Evolutionary conservation across 169 alveolate species (phyloP).

Genomic region (Eimeria maxima): DNA sequence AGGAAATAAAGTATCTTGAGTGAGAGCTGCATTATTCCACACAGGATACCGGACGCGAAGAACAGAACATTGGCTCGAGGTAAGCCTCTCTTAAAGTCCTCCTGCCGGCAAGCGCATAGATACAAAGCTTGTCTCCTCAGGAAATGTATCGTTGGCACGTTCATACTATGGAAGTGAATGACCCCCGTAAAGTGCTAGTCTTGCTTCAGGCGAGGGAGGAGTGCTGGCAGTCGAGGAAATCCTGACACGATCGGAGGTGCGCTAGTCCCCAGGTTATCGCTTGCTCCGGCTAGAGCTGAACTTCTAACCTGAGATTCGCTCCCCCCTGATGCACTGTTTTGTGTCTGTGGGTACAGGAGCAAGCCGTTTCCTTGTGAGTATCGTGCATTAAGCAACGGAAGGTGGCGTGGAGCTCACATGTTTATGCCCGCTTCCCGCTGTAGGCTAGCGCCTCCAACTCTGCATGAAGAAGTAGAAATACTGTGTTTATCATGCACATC

Average conservation of each 20-base stretch:
- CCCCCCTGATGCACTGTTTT: slow-evolving; percentile 18
- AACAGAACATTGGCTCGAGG: slow-evolving; percentile 29
- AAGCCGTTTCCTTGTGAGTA: slow-evolving; percentile 53
- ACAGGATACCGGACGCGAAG: slow-evolving; percentile 48
- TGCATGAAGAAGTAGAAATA: not conserved
- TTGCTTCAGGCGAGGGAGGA: slow-evolving; percentile 49
- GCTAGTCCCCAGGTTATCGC: not conserved
- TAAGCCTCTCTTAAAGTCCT: not conserved
- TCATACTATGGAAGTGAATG: not conserved
- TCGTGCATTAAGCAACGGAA: not conserved
- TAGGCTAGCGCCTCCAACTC: not conserved
- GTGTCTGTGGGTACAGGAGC: slow-evolving; percentile 1
- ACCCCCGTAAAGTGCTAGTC: not conserved
- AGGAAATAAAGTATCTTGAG: not conserved
- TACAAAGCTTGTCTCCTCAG: not conserved
- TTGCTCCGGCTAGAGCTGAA: not conserved
- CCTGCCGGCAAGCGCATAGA: not conserved
- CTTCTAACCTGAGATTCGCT: not conserved
- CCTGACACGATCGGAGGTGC: slow-evolving; percentile 25
- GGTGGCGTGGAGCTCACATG: not conserved
- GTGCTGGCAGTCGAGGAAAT: slow-evolving; percentile 28
- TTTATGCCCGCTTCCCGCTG: not conserved
- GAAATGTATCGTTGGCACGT: not conserved
- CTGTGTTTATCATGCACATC: not conserved
- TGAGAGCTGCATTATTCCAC: not conserved